Evolutionary conservation across 129 eudicot genomes (phyloP).

Genomic region (Helichrysum umbraculigerum): DNA sequence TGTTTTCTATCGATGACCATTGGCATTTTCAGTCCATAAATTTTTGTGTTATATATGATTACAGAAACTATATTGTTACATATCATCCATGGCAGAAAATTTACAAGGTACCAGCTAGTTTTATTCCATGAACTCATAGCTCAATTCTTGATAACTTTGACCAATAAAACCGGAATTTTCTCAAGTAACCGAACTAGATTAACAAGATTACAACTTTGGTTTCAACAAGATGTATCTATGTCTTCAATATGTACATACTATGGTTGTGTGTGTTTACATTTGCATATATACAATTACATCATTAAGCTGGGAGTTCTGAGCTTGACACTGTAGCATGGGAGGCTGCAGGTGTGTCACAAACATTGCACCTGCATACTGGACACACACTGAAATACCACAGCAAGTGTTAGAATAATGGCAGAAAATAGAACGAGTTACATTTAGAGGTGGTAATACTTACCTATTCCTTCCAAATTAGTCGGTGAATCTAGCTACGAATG

Average conservation of each 20-base stretch:
- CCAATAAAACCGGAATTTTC: slow-evolving; percentile 35
- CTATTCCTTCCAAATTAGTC: background rate
- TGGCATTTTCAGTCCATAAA: background rate
- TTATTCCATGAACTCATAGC: background rate
- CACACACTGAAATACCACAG: slow-evolving; percentile 50
- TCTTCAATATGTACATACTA: slow-evolving; percentile 41
- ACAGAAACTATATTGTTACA: background rate
- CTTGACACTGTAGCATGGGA: slow-evolving; percentile 30
- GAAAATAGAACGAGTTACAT: background rate
- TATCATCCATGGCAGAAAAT: background rate
- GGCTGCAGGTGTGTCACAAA: slow-evolving; percentile 41
- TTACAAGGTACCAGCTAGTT: background rate
- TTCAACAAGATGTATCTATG: slow-evolving; percentile 27
- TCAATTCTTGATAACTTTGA: background rate
- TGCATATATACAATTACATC: slow-evolving; percentile 30
- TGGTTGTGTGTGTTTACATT: slow-evolving; percentile 13
- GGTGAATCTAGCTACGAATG: background rate
- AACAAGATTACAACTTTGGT: slow-evolving; percentile 2
- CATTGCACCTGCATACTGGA: slow-evolving; percentile 67
- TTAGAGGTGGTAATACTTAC: background rate
- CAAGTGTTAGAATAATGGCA: background rate
- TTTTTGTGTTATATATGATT: background rate
- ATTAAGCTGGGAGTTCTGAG: slow-evolving; percentile 38
- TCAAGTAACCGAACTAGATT: background rate
- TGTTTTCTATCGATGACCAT: slow-evolving; percentile 7